These are phyloP conservation scores for Spatholobus suberectus DNA, from an alignment of 306 rosid genomes.

Conservation along the genomic window DNA sequence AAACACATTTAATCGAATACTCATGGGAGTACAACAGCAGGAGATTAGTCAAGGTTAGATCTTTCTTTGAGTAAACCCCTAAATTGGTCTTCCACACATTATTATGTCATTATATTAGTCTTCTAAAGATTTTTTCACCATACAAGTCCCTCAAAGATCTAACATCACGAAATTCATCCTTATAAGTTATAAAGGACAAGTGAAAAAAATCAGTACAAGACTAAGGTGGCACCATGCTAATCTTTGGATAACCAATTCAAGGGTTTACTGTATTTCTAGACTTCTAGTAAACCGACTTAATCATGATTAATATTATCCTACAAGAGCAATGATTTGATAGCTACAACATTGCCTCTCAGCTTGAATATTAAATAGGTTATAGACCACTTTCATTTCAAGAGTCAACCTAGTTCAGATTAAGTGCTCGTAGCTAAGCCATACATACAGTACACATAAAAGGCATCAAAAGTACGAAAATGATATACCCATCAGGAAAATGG, in stretches of 20 bases:
- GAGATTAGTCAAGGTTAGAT: conserved; percentile 22
- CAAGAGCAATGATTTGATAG: conserved; percentile 14
- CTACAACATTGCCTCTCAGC: background rate
- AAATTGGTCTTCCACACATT: background rate
- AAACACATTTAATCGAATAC: background rate
- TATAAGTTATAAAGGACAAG: background rate
- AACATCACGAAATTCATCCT: background rate
- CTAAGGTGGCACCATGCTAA: background rate
- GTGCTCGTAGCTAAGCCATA: background rate
- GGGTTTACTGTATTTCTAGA: background rate
- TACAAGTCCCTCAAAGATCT: background rate
- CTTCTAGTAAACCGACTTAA: conserved; percentile 4
- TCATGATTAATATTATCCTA: background rate
- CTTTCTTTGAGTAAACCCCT: background rate
- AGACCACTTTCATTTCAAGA: conserved; percentile 35
- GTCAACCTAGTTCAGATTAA: conserved; percentile 2
- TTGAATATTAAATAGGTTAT: background rate
- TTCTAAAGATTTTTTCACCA: background rate
- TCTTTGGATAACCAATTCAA: background rate
- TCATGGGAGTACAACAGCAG: conserved; percentile 4
- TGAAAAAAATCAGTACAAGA: background rate
- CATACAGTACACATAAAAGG: conserved; percentile 3
- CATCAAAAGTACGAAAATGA: background rate
- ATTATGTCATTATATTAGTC: background rate
- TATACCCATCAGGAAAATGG: conserved; percentile 87